phyloP scores from a whole-genome alignment of 495 filamentous ascomycete genomes.

The Collariella sp. region DNA sequence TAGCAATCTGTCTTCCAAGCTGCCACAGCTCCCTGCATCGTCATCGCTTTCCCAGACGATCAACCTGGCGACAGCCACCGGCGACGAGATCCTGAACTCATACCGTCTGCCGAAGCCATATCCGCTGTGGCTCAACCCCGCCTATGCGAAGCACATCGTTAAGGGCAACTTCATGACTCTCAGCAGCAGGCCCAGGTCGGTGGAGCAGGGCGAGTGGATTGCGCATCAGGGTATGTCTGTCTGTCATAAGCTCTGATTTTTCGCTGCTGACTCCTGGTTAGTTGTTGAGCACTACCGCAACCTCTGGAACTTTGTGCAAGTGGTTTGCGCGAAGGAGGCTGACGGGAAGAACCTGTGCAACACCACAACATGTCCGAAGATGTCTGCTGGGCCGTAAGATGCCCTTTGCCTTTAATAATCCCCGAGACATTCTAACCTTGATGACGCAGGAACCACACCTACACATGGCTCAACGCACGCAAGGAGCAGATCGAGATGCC shows the following conservation, averaged over 20 bases:
- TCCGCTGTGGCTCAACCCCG: slow-evolving; percentile 47
- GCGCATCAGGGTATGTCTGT: slow-evolving; percentile 74
- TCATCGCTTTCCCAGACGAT: slow-evolving; percentile 30
- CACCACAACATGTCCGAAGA: slow-evolving; percentile 69
- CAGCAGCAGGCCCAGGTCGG: slow-evolving; percentile 77
- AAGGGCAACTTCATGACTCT: slow-evolving; percentile 95
- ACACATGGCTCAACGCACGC: slow-evolving; percentile 75
- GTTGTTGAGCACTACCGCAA: slow-evolving; percentile 87
- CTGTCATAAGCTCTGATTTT: neutral
- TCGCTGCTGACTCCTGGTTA: slow-evolving; percentile 24
- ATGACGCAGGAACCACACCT: slow-evolving; percentile 60
- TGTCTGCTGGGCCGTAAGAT: slow-evolving; percentile 81
- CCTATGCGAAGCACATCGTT: slow-evolving; percentile 77
- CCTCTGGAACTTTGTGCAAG: slow-evolving; percentile 72
- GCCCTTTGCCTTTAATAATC: slow-evolving; percentile 1
- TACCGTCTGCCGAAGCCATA: slow-evolving; percentile 44
- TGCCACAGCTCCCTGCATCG: slow-evolving; percentile 45
- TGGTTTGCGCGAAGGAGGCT: slow-evolving; percentile 70
- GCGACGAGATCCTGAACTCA: slow-evolving; percentile 39
- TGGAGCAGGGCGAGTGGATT: slow-evolving; percentile 88
- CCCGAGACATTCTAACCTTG: slow-evolving; percentile 4
- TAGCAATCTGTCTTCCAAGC: slow-evolving; percentile 40
- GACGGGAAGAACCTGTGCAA: slow-evolving; percentile 73
- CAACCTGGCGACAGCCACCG: slow-evolving; percentile 22
- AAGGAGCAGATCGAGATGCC: slow-evolving; percentile 60